These are phyloP conservation scores for Trichoderma pleuroti DNA, from an alignment of 2,329 filamentous ascomycete species.

Conservation along the genomic window DNA sequence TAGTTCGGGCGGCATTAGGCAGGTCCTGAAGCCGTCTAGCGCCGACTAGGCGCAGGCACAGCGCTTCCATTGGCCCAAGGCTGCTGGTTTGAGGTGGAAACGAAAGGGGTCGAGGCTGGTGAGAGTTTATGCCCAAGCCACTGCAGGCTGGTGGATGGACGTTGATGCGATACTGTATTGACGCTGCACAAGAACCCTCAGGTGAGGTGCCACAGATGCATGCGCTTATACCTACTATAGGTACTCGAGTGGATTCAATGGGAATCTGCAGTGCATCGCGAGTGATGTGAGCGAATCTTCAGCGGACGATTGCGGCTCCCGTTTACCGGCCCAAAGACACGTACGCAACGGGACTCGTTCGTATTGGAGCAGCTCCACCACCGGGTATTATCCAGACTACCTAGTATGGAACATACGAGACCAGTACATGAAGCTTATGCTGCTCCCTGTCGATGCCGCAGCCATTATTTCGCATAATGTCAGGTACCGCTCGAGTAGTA, in stretches of 20 bases:
- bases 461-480: not conserved
- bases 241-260: not conserved
- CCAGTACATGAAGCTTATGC: not conserved
- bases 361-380: not conserved
- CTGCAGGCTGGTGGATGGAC: not conserved
- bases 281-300: not conserved
- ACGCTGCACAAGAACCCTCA: not conserved
- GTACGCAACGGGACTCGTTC: not conserved
- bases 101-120: slow-evolving; percentile 1
- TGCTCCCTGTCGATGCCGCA: not conserved
- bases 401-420: not conserved
- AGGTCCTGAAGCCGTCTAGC: slow-evolving; percentile 1
- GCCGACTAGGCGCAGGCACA: slow-evolving; percentile 6
- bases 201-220: not conserved
- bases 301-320: not conserved
- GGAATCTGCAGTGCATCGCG: not conserved
- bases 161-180: not conserved
- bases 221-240: too few relatives aligned
- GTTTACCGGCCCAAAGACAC: not conserved
- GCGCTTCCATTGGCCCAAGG: slow-evolving; percentile 1
- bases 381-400: not conserved
- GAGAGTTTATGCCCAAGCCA: not conserved
- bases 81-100: not conserved
- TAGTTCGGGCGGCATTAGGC: not conserved
- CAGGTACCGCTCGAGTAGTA: not conserved